phyloP scores from a whole-genome alignment of 2,329 filamentous ascomycete species.

The Phoma sp. region DNA sequence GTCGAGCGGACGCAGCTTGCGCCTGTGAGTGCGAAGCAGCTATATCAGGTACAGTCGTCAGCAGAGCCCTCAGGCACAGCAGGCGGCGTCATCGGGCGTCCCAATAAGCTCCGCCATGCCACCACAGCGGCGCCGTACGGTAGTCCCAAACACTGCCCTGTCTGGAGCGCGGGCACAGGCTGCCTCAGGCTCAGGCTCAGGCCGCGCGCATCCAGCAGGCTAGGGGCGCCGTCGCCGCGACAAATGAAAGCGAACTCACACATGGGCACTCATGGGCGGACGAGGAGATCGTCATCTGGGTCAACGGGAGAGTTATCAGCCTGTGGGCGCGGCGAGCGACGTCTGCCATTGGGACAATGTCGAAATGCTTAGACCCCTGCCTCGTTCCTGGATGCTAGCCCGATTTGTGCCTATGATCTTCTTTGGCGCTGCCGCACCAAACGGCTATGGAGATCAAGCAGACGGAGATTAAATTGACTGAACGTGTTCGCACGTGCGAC shows the following conservation, averaged over 20 bases:
- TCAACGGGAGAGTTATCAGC: conserved; percentile 16
- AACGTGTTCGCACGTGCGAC: conserved; percentile 21
- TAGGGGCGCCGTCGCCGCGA: conserved; percentile 6
- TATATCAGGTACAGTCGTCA: conserved; percentile 41
- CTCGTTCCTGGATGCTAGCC: conserved; percentile 36
- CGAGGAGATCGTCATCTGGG: conserved; percentile 41
- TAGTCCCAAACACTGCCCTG: conserved; percentile 21
- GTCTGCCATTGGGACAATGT: conserved; percentile 24
- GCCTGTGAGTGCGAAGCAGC: conserved; percentile 49
- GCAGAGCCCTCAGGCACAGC: conserved; percentile 28
- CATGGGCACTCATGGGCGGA: conserved; percentile 41
- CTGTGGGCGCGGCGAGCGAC: conserved; percentile 16
- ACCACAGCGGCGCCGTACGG: conserved; percentile 19
- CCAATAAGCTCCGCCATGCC: conserved; percentile 28
- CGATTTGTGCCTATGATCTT: conserved; percentile 32
- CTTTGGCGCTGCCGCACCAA: conserved; percentile 21
- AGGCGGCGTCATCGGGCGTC: conserved; percentile 23
- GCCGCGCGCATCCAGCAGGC: conserved; percentile 5
- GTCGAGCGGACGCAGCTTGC: conserved; percentile 48
- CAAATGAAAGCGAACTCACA: conserved; percentile 42
- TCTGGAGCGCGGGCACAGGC: conserved; percentile 1
- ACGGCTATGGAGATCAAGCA: conserved; percentile 32
- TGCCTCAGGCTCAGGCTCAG: conserved; percentile 18
- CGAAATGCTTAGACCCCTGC: conserved; percentile 25
- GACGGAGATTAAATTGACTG: conserved; percentile 16